These are phyloP conservation scores for Neolecta irregularis DNA, from an alignment of 1,139 yeast species.

Conservation along the genomic window DNA sequence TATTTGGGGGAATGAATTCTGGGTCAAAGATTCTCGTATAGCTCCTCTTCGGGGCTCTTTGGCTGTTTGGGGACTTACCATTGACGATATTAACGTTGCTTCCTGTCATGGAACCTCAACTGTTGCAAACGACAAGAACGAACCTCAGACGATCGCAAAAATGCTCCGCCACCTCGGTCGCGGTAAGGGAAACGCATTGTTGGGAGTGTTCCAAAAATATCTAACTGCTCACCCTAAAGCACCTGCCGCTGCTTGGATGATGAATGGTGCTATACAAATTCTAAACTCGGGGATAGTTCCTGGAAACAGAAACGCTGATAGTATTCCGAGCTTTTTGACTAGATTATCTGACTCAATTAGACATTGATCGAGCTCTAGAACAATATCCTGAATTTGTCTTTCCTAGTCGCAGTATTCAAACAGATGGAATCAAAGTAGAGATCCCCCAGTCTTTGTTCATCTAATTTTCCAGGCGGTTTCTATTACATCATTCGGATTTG, in stretches of 20 bases:
- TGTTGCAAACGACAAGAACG: constrained; percentile 95
- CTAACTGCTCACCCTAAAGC: constrained; percentile 99
- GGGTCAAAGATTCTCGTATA: constrained; percentile 78
- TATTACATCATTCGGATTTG: constrained; percentile 94
- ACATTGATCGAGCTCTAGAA: constrained; percentile 69
- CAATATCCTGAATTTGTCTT: constrained; percentile 75
- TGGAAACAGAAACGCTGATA: constrained; percentile 97
- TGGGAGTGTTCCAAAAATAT: constrained; percentile 97
- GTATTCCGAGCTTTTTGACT: no score
- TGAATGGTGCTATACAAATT: constrained; percentile 93
- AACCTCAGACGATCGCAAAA: constrained; percentile 72
- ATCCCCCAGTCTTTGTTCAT: no score
- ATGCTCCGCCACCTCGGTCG: constrained; percentile 95
- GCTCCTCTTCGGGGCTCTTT: constrained; percentile 95
- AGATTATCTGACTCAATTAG: no score
- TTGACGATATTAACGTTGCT: constrained; percentile 91
- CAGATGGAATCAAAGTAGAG: constrained; percentile 95
- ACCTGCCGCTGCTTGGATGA: constrained; percentile 99
- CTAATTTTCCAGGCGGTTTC: constrained; percentile 98
- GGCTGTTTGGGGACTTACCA: constrained; percentile 79
- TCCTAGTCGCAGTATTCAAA: constrained; percentile 86
- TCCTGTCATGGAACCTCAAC: constrained; percentile 99
- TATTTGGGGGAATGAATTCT: constrained; percentile 94
- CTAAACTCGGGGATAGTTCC: constrained; percentile 89
- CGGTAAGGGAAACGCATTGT: constrained; percentile 91